Evolutionary conservation across 2,329 filamentous ascomycete genomes (phyloP).

Genomic region (Penicillium oxalicum): DNA sequence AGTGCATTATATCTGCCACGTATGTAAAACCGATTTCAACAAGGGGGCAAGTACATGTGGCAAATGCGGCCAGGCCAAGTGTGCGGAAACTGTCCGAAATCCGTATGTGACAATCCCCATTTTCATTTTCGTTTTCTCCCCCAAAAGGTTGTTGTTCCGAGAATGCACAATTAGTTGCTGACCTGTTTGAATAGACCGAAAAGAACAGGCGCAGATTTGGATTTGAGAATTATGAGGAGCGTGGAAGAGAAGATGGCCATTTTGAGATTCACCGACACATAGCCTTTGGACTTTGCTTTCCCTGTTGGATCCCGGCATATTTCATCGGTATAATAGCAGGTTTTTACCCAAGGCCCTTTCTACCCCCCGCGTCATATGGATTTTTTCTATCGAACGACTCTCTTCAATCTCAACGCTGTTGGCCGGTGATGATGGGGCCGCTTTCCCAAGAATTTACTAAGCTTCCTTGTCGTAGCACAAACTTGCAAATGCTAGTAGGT

Average conservation of each 20-base stretch:
- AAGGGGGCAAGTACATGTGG: constrained; percentile 30
- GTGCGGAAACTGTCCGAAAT: constrained; percentile 37
- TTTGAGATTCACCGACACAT: constrained; percentile 6
- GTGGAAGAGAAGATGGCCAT: constrained; percentile 37
- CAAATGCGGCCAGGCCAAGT: constrained; percentile 38
- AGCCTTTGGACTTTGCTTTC: constrained; percentile 1
- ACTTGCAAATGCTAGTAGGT: too few species aligned
- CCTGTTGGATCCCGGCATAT: too few species aligned
- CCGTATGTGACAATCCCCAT: constrained; percentile 30
- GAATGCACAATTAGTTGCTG: background rate
- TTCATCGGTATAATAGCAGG: too few species aligned
- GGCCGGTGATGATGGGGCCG: too few species aligned
- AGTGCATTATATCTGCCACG: constrained; percentile 40
- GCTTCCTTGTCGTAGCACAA: too few species aligned
- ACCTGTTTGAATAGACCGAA: constrained; percentile 30
- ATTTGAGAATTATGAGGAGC: constrained; percentile 34
- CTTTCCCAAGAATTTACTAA: too few species aligned
- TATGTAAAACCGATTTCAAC: constrained; percentile 32
- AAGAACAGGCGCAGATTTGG: constrained; percentile 34
- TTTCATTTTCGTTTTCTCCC: too few species aligned
- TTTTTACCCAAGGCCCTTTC: too few species aligned
- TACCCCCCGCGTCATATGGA: too few species aligned
- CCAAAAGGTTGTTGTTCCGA: too few species aligned
- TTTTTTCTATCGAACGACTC: too few species aligned
- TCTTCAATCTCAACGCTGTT: too few species aligned